Evolutionary conservation across 805 yeast species (phyloP), one percentile per base, ranked within the genome.

Genomic region (Cyberlindnera japonica): DNA sequence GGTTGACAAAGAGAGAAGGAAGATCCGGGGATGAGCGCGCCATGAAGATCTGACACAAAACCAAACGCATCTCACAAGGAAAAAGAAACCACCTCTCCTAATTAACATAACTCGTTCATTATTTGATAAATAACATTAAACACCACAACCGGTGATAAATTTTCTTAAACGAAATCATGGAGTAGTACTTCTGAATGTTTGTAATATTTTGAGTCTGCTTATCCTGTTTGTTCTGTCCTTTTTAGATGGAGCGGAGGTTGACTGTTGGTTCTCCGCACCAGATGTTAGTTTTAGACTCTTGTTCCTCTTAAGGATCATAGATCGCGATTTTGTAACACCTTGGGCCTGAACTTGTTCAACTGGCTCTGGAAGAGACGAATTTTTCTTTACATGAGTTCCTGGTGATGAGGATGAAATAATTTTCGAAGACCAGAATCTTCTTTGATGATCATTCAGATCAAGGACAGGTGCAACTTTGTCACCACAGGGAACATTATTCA

Each of bases 401-500:
- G 35, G 18, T 15, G 44, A 16, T 9, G 26, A 24, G 19, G 68
- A 65, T 3, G 43, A 16, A 21, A 36, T 28, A 18, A 68, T 57
- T 45, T 69, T 71, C 6, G 57, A 44, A 24, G 65, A 64, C 86
- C 87, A 81, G 53, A 76, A 83, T 5, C 53, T 53, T 14, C 55
- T 50, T n/a, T 84, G 87, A 5, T 62, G 67, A 1, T 62, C 61
- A 7, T 72, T 59, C 29, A 76, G 58, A 1, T 67, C 67, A 10
- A 72, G 47, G 6, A 61, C 64, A 13, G 59, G 50, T 11, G 57
- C 44, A 8, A 67, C 55, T 12, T 47, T 51, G 2, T 54, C 55
- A 7, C 76, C 77, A 8, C 73, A 63, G 10, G 67, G 63, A 23
- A 75, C 65, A 8, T 84, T 85, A 56, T 80, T 81, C 34, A 78